Evolutionary conservation across 805 yeast genomes (phyloP).

Genomic region (Candida glaebosa): DNA sequence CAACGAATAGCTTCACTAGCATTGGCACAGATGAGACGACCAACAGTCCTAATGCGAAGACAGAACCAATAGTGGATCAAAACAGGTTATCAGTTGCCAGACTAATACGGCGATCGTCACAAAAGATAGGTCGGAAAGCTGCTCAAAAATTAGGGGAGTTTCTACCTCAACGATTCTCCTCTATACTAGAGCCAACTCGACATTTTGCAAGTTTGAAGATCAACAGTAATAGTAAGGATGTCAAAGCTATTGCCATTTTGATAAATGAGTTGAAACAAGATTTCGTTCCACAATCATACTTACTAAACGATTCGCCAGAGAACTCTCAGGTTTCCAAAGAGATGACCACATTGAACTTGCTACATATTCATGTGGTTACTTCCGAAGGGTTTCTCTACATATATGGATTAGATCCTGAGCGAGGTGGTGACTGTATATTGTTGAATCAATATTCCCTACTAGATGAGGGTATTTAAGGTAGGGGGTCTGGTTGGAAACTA

Average conservation of each 20-base stretch:
- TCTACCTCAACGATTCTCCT: conserved; percentile 73
- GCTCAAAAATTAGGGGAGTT: conserved; percentile 90
- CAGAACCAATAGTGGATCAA: conserved; percentile 69
- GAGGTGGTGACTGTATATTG: conserved; percentile 91
- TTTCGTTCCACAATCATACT: conserved; percentile 26
- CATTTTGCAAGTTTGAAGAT: conserved; percentile 88
- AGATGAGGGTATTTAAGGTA: conserved; percentile 18
- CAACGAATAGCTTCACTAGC: conserved; percentile 33
- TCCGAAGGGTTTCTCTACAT: conserved; percentile 78
- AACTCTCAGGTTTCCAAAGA: conserved; percentile 17
- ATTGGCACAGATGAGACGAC: conserved; percentile 23
- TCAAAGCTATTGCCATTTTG: conserved; percentile 46
- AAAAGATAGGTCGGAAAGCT: conserved; percentile 70
- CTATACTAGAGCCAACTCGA: conserved; percentile 83
- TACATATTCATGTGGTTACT: conserved; percentile 68
- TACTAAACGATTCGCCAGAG: conserved; percentile 13
- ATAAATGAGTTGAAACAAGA: conserved; percentile 29
- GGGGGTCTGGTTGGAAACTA: too few relatives aligned
- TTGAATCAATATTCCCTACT: conserved; percentile 64
- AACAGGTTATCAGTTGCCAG: conserved; percentile 71
- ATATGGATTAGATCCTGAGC: conserved; percentile 76
- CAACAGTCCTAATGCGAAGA: conserved; percentile 15
- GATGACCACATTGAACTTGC: conserved; percentile 24
- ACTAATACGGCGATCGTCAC: conserved; percentile 73
- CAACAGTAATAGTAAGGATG: conserved; percentile 35